Evolutionary conservation across 352 stramenopile genomes (phyloP).

Genomic region (Globisporangium viniferum): DNA sequence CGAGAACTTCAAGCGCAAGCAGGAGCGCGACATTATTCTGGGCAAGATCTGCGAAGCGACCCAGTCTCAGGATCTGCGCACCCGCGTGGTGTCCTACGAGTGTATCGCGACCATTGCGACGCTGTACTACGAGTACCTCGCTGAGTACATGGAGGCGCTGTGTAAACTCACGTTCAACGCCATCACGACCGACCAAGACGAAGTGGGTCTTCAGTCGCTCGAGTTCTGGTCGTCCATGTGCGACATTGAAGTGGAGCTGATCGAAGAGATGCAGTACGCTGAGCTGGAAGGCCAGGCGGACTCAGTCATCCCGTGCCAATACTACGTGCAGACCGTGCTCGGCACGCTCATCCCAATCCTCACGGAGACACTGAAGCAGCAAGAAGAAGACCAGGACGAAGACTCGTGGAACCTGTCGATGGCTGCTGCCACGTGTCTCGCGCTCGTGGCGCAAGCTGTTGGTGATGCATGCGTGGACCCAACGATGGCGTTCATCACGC

Average conservation of each 20-base stretch:
- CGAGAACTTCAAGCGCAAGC: conserved; percentile 95
- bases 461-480: conserved; percentile 89
- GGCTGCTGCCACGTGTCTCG: conserved; percentile 92
- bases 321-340: conserved; percentile 89
- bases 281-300: conserved; percentile 49
- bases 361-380: conserved; percentile 92
- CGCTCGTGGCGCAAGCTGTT: conserved; percentile 91
- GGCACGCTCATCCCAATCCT: conserved; percentile 90
- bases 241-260: conserved; percentile 93
- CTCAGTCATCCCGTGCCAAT: conserved; percentile 66
- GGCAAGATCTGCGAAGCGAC: conserved; percentile 94
- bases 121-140: conserved; percentile 96
- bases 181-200: conserved; percentile 90
- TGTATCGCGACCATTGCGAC: conserved; percentile 93
- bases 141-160: conserved; percentile 95
- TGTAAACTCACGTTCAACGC: conserved; percentile 94
- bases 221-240: conserved; percentile 98
- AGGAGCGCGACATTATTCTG: conserved; percentile 96
- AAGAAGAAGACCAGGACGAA: conserved; percentile 94
- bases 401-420: conserved; percentile 95
- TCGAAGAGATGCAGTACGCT: conserved; percentile 90
- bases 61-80: conserved; percentile 84
- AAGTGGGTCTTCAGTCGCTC: conserved; percentile 94
- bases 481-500: conserved; percentile 93
- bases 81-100: conserved; percentile 92